phyloP scores from a whole-genome alignment of 257 asterid genomes.

The Cruciata laevipes region DNA sequence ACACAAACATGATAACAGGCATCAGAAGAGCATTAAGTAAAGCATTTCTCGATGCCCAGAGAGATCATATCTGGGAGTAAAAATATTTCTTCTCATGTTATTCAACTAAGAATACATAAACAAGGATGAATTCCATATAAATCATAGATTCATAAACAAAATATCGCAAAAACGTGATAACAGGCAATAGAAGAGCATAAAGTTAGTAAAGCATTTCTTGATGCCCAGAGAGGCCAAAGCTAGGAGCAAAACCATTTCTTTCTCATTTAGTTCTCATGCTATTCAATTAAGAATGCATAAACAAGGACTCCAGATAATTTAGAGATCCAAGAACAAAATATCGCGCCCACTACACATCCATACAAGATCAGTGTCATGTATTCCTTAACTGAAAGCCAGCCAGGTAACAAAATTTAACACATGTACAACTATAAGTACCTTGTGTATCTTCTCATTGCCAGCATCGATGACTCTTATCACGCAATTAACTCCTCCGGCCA shows the following conservation, averaged over 20 bases:
- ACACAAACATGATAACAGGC: background rate
- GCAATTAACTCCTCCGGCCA: constrained; percentile 92
- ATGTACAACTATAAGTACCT: constrained; percentile 34
- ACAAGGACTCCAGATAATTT: background rate
- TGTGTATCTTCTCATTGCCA: constrained; percentile 78
- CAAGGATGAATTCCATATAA: no score
- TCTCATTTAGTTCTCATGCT: background rate
- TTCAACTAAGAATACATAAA: background rate
- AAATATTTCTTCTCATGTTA: background rate
- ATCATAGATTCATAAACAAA: background rate
- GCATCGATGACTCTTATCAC: constrained; percentile 84
- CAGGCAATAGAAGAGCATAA: background rate
- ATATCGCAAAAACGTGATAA: background rate
- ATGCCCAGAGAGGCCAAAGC: background rate
- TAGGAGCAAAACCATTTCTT: background rate
- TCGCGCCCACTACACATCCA: background rate
- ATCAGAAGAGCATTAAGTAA: background rate
- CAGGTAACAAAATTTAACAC: background rate
- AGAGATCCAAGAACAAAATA: background rate
- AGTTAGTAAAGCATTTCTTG: background rate
- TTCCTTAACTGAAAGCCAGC: constrained; percentile 1
- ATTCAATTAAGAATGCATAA: background rate
- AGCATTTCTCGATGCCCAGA: background rate
- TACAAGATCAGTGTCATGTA: background rate
- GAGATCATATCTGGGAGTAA: background rate